Percentiles rank a stretch among this genome's conserved stretches.
These are phyloP conservation scores for Solanum pinnatisectum DNA, from an alignment of 257 asterid genomes.

Conservation along the genomic window DNA sequence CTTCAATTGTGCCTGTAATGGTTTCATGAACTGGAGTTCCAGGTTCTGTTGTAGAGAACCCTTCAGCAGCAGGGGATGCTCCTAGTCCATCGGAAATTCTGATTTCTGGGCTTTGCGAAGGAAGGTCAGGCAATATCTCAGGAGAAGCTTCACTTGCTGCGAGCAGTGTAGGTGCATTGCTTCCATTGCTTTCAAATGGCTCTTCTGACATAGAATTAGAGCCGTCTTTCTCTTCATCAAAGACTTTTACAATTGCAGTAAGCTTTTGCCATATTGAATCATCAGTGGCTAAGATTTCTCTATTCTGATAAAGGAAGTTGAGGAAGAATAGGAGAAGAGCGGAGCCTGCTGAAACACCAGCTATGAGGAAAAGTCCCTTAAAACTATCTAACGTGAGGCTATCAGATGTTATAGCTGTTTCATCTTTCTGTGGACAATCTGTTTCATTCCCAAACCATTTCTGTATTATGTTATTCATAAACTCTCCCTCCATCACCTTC, in stretches of 20 bases:
- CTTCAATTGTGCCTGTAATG: neutral
- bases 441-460: constrained; percentile 16
- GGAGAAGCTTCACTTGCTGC: neutral
- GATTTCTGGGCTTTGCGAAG: constrained; percentile 12
- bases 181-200: neutral
- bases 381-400: constrained; percentile 19
- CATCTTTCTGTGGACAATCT: neutral
- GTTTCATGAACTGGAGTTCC: constrained; percentile 18
- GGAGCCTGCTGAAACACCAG: constrained; percentile 17
- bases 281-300: constrained; percentile 6
- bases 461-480: constrained; percentile 11
- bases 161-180: neutral
- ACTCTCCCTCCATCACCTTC: constrained; percentile 10
- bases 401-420: neutral
- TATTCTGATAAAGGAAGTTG: constrained; percentile 23
- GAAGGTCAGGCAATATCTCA: neutral
- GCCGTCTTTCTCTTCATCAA: constrained; percentile 12
- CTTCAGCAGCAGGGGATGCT: constrained; percentile 10
- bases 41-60: constrained; percentile 17
- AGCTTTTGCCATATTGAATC: constrained; percentile 23
- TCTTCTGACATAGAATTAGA: neutral
- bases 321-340: constrained; percentile 27
- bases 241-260: constrained; percentile 16
- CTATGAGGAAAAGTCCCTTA: constrained; percentile 23
- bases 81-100: constrained; percentile 3